Conservation (phyloP, 2,329 filamentous ascomycete species). For the Thermothelomyces thermophilus region DNA sequence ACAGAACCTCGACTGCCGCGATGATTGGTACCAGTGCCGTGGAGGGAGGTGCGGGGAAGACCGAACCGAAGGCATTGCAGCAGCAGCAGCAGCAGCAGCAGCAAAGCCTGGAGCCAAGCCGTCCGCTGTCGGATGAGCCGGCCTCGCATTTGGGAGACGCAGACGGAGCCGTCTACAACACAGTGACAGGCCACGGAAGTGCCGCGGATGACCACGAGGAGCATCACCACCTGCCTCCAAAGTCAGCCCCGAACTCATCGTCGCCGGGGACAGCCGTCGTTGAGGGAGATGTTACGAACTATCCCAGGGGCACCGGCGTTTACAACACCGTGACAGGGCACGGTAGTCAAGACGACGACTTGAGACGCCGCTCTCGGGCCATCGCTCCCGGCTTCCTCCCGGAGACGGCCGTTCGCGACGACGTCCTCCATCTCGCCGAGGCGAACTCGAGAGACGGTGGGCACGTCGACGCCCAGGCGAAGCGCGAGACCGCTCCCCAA, state of each 20-base stretch:
- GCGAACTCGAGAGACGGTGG: neutral
- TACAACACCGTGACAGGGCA: constrained; percentile 17
- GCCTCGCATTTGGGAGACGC: constrained; percentile 22
- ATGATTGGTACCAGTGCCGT: no score
- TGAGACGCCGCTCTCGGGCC: constrained; percentile 7
- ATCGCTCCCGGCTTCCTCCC: constrained; percentile 7
- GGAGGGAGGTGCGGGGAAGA: no score
- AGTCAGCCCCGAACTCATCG: neutral
- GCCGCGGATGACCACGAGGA: constrained; percentile 1
- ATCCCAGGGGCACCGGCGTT: constrained; percentile 9
- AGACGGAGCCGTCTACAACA: constrained; percentile 21
- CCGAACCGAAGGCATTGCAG: neutral
- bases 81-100: no score
- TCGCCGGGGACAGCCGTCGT: neutral
- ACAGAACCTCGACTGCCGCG: neutral
- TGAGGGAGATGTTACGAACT: constrained; percentile 3
- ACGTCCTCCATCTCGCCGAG: constrained; percentile 8
- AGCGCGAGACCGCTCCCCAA: neutral
- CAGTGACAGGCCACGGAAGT: constrained; percentile 17
- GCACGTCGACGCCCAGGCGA: neutral
- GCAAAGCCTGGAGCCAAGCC: no score
- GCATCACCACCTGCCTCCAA: constrained; percentile 3
- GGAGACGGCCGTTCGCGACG: constrained; percentile 7
- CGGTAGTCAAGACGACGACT: constrained; percentile 21
- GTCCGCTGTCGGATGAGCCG: neutral